Base-by-base conservation (phyloP, 108 stramenopile species). In the Cylindrotheca fusiformis region DNA sequence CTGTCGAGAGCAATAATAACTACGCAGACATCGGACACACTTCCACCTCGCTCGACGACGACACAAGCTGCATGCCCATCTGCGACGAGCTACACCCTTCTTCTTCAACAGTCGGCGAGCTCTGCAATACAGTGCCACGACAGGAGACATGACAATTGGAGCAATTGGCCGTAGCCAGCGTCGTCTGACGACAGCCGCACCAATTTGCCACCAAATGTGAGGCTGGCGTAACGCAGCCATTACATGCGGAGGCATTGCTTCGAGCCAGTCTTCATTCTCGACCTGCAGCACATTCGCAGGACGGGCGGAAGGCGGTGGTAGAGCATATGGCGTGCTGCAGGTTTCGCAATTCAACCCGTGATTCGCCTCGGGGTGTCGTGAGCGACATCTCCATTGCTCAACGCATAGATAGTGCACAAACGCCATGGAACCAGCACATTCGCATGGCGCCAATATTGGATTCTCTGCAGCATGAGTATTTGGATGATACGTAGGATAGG, bases 231-330 rank as follows among this genome's bases (percentile, higher is more conserved):
- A 61, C 0, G 94, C 94, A 32, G 82, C 83, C 48, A 95, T 57
- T 27, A 95, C 94, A 73, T 95, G 94, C 18, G 91, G 87, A 12
- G 94, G 94, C 94, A 95, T 95, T 18, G 87, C 87, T 48, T 89
- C 88, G 46, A 92, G 60, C 88, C 94, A 90, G 70, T 90, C 88
- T 27, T 89, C 88, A 28, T 84, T 83, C 28, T 72, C 60, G 1
- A 77, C 69, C 8, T 55, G 67, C 17, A 6, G 65, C 2, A 53
- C 49, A 23, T 63, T 31, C 28, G 52, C 68, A 12, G 87, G 80
- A 17, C 89, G 81, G n/a, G 81, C 78, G 1, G 85, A 80, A 12
- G 94, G 90, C 4, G 94, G 94, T 21, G 94, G 91, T 1, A 95
- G 83, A 0, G 87, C 78, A 57, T 95, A 95, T 19, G 79, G 68